Evolutionary conservation across 2,329 filamentous ascomycete genomes (phyloP).

Genomic region (Epichloe coenophiala): DNA sequence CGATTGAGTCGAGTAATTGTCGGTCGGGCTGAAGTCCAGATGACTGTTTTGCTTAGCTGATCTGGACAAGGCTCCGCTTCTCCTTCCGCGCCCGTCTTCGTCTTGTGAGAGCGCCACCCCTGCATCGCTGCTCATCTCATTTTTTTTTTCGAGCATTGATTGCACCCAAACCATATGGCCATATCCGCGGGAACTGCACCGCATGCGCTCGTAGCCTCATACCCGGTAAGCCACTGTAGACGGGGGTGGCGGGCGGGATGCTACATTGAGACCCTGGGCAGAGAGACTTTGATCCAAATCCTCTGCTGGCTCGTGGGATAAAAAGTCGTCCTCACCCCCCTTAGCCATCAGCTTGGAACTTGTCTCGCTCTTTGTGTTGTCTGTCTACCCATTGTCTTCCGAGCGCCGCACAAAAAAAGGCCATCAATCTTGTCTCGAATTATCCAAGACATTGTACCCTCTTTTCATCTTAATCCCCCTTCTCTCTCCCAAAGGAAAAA

Average conservation of each 20-base stretch:
- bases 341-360: background rate
- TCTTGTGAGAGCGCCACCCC: background rate
- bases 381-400: slow-evolving; percentile 2
- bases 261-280: slow-evolving; percentile 1
- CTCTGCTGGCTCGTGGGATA: slow-evolving; percentile 5
- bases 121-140: background rate
- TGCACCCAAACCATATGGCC: background rate
- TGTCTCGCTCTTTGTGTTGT: background rate
- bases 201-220: background rate
- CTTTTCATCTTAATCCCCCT: background rate
- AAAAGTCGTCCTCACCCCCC: slow-evolving; percentile 4
- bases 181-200: background rate
- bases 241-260: slow-evolving; percentile 1
- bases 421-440: background rate
- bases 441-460: background rate
- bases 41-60: background rate
- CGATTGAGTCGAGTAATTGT: background rate
- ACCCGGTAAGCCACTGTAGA: background rate
- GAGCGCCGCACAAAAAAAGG: background rate
- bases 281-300: background rate
- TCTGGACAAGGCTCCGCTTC: slow-evolving; percentile 2
- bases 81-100: background rate
- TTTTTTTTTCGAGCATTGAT: background rate
- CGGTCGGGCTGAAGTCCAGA: background rate
- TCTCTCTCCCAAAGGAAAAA: no score